phyloP scores from a whole-genome alignment of 2,329 filamentous ascomycete genomes.

The Neonectria faginata region DNA sequence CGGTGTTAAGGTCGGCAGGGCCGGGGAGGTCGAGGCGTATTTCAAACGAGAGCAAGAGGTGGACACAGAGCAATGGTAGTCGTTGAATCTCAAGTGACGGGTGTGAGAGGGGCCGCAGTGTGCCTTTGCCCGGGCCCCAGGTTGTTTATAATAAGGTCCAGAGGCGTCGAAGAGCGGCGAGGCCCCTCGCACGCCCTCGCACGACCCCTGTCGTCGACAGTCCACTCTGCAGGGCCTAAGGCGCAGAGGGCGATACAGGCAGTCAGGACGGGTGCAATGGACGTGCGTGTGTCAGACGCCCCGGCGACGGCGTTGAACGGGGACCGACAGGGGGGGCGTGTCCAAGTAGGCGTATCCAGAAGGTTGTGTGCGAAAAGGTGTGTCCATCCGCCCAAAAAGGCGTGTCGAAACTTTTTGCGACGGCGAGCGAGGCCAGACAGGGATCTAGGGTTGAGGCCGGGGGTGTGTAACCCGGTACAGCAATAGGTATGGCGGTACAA shows the following conservation, averaged over 20 bases:
- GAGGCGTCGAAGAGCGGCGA: constrained; percentile 29
- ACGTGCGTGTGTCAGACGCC: constrained; percentile 25
- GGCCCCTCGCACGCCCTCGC: constrained; percentile 22
- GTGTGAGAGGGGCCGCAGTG: constrained; percentile 33
- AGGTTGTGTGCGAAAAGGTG: constrained; percentile 15
- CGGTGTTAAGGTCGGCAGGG: constrained; percentile 23
- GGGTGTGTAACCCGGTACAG: constrained; percentile 18
- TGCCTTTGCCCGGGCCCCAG: constrained; percentile 36
- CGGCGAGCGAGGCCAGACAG: constrained; percentile 26
- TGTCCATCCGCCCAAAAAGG: neutral
- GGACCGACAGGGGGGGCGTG: constrained; percentile 27
- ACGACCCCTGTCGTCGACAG: constrained; percentile 40
- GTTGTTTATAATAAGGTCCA: constrained; percentile 43
- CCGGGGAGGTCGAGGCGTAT: constrained; percentile 38
- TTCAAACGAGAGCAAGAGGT: constrained; percentile 36
- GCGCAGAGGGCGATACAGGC: constrained; percentile 20
- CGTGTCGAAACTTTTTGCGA: constrained; percentile 28
- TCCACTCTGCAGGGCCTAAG: constrained; percentile 31
- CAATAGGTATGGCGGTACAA: constrained; percentile 31
- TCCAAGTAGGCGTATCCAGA: constrained; percentile 21
- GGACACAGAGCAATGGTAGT: constrained; percentile 43
- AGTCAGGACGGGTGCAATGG: constrained; percentile 22
- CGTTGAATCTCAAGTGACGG: constrained; percentile 36
- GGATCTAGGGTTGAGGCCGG: constrained; percentile 38
- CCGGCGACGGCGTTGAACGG: constrained; percentile 25